Percentiles rank a stretch among this genome's conserved stretches.
Evolutionary conservation across 352 stramenopile genomes (phyloP).

Genomic region (Globisporangium lucens): DNA sequence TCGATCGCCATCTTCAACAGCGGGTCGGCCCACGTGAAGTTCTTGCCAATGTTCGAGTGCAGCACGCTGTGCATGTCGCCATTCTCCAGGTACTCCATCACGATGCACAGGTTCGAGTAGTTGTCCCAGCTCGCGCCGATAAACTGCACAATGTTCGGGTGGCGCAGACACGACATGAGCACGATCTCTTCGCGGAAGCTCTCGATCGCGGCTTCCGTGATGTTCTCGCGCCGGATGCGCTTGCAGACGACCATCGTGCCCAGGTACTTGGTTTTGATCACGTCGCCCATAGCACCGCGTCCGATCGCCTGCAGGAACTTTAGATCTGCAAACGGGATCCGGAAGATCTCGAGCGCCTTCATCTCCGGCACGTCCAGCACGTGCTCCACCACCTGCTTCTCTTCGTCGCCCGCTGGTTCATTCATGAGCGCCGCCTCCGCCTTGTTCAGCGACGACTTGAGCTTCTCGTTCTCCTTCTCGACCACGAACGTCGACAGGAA

Average conservation of each 20-base stretch:
- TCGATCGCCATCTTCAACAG: slow-evolving; percentile 87
- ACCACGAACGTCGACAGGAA: slow-evolving; percentile 83
- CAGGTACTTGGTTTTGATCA: slow-evolving; percentile 88
- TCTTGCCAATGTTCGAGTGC: slow-evolving; percentile 72
- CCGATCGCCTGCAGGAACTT: slow-evolving; percentile 80
- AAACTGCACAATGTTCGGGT: slow-evolving; percentile 89
- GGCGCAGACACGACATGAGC: slow-evolving; percentile 80
- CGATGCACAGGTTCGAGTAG: slow-evolving; percentile 84
- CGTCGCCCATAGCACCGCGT: slow-evolving; percentile 77
- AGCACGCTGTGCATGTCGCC: slow-evolving; percentile 86
- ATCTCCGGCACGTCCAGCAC: slow-evolving; percentile 70
- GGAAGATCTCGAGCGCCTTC: slow-evolving; percentile 72
- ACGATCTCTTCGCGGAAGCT: slow-evolving; percentile 86
- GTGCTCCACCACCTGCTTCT: slow-evolving; percentile 65
- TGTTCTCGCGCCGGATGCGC: slow-evolving; percentile 82
- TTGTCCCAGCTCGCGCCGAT: slow-evolving; percentile 89
- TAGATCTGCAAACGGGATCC: slow-evolving; percentile 83
- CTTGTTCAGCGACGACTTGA: slow-evolving; percentile 74
- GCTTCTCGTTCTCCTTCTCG: slow-evolving; percentile 82
- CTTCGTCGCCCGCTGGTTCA: slow-evolving; percentile 64
- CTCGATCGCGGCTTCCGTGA: slow-evolving; percentile 62
- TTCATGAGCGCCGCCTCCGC: slow-evolving; percentile 84
- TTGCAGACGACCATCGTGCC: slow-evolving; percentile 88
- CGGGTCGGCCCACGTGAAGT: slow-evolving; percentile 83
- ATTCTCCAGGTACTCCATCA: slow-evolving; percentile 90